Percentiles rank a stretch among this genome's conserved stretches.
These are phyloP conservation scores for Sphaceloma murrayae DNA, from an alignment of 2,329 filamentous ascomycete species.

Conservation along the genomic window DNA sequence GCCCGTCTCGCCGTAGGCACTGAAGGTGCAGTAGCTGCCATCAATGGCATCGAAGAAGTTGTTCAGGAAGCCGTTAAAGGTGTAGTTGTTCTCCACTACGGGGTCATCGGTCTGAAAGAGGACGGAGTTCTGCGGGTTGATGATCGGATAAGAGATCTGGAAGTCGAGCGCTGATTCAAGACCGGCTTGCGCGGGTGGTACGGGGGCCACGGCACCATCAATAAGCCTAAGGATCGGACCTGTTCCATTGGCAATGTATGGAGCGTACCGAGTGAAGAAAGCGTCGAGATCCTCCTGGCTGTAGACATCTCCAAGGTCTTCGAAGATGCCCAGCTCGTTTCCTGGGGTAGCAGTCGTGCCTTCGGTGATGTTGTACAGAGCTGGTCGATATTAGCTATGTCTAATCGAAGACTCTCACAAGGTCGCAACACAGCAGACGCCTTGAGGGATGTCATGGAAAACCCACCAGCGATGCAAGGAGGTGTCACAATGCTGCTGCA, in stretches of 20 bases:
- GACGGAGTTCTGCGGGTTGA: slow-evolving; percentile 43
- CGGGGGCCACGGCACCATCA: slow-evolving; percentile 22
- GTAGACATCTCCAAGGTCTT: slow-evolving; percentile 21
- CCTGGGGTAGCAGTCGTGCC: slow-evolving; percentile 20
- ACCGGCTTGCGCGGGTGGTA: slow-evolving; percentile 25
- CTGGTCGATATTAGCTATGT: slow-evolving; percentile 22
- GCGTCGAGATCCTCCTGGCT: slow-evolving; percentile 21
- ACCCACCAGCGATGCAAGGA: slow-evolving; percentile 29
- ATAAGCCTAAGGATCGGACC: slow-evolving; percentile 22
- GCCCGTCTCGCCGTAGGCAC: neutral
- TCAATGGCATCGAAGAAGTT: slow-evolving; percentile 45
- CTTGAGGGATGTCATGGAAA: neutral
- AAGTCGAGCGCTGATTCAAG: slow-evolving; percentile 43
- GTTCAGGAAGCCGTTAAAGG: slow-evolving; percentile 34
- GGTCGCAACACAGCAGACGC: slow-evolving; percentile 17
- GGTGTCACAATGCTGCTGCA: slow-evolving; percentile 32
- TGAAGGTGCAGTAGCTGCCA: slow-evolving; percentile 28
- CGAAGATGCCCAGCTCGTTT: slow-evolving; percentile 23
- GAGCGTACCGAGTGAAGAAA: slow-evolving; percentile 23
- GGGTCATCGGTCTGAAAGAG: slow-evolving; percentile 40
- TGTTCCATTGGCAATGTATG: slow-evolving; percentile 21
- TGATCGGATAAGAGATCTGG: slow-evolving; percentile 40
- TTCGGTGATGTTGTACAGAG: slow-evolving; percentile 21
- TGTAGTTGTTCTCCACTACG: slow-evolving; percentile 33
- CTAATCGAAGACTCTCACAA: slow-evolving; percentile 16